Evolutionary conservation across 257 asterid species (phyloP), one percentile per base, ranked within the genome.

Genomic region (Capsicum rhomboideum): DNA sequence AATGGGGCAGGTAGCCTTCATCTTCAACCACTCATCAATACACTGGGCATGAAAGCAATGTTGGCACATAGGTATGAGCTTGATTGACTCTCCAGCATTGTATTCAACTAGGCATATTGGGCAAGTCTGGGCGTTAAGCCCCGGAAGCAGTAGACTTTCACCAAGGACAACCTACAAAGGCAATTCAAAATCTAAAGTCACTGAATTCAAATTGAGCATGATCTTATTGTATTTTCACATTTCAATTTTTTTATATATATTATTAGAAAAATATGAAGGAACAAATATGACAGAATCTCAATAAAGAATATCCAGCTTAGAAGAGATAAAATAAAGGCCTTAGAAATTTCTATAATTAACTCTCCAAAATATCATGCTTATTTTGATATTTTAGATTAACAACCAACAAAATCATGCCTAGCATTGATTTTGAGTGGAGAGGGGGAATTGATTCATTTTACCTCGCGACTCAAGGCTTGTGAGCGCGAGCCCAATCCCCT

Each of bases 31-130:
- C 75, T 71, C 80, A 63, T 85, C 87, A 78, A 90, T 80, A 79
- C 91, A 88, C 29, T 87, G 84, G 18, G 54, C 85, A 71, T 89
- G 93, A 86, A 85, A 91, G 58, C 85, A 85, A 56, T 88, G 92
- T 40, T 79, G 84, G 42, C 93, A 91, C 49, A 71, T 72, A 18
- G 89, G 90, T 83, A 89, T 84, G 67, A 82, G 29, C 50, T 88
- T 87, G n/a, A 91, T 21, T 44, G 84, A 86, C 31, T 91, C 91
- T 58, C 82, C 75, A 16, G 86, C 69, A n/a, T 26, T 82, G 82
- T 88, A 91, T 34, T 91, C 90, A 74, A 63, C 83, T 7, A 88
- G 82, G 66, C 92, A 89, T 77, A 91, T 87, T 6, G 90, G 59
- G 85, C 91, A 91, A 21, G 84, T 80, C 4, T 4, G 53, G 44